Evolutionary conservation across 2,329 filamentous ascomycete genomes (phyloP).

Genomic region (Eutypella sp.): DNA sequence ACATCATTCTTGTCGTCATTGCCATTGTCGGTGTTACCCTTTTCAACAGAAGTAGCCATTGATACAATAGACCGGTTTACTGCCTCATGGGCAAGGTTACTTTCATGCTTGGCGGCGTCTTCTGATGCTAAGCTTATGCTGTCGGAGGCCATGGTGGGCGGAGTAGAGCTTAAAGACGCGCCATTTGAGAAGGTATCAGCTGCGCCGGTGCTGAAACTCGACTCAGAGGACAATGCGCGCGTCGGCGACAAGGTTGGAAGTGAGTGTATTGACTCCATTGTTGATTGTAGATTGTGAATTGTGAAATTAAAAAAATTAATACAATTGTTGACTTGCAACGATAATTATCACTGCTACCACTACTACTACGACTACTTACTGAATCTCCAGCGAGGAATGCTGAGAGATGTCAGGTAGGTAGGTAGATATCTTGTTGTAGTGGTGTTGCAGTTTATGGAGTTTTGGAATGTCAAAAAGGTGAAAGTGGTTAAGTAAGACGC

Average conservation of each 20-base stretch:
- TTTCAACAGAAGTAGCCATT: conserved; percentile 19
- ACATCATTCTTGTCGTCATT: conserved; percentile 16
- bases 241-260: conserved; percentile 18
- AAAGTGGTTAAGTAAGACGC: too few species aligned
- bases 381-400: background rate
- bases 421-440: too few species aligned
- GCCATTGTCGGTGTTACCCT: conserved; percentile 15
- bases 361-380: too few species aligned
- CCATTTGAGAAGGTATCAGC: conserved; percentile 43
- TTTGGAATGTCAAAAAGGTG: too few species aligned
- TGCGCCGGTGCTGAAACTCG: conserved; percentile 20
- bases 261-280: too few species aligned
- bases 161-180: conserved; percentile 57
- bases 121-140: conserved; percentile 51
- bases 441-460: too few species aligned
- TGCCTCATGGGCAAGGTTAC: conserved; percentile 49
- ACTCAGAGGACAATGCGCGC: conserved; percentile 27
- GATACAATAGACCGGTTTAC: conserved; percentile 26
- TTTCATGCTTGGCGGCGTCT: conserved; percentile 56
- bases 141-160: conserved; percentile 62
- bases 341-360: too few species aligned
- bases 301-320: too few species aligned
- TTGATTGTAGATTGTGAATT: too few species aligned
- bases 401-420: background rate
- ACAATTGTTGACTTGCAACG: too few species aligned